Evolutionary conservation across 257 asterid species (phyloP).

Genomic region (Henckelia pumila): DNA sequence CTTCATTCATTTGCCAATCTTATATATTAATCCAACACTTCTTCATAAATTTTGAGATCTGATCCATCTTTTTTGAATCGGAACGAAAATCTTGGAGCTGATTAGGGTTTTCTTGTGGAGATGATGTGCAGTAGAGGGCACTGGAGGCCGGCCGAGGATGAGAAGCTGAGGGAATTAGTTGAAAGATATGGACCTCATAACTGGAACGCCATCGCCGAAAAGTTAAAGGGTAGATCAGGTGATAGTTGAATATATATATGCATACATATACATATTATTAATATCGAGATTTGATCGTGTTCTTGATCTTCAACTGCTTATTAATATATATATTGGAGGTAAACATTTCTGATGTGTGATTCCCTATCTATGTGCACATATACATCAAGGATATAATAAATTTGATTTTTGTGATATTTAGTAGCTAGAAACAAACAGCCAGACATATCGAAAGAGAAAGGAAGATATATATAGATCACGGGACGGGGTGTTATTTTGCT

Average conservation of each 20-base stretch:
- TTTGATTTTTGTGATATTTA: too few relatives aligned
- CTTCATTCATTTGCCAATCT: constrained; percentile 14
- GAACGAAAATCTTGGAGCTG: constrained; percentile 18
- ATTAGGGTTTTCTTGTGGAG: constrained; percentile 18
- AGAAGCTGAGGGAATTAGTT: constrained; percentile 69
- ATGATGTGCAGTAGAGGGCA: constrained; percentile 83
- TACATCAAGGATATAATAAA: too few relatives aligned
- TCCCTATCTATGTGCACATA: too few relatives aligned
- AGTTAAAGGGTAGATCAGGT: constrained; percentile 94
- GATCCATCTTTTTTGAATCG: not conserved
- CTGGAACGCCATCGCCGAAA: constrained; percentile 91
- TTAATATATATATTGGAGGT: too few relatives aligned
- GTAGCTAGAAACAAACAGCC: not conserved
- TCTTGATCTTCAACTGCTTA: not conserved
- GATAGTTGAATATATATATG: not conserved
- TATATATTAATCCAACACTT: too few relatives aligned
- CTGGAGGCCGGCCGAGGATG: constrained; percentile 96
- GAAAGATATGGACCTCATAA: constrained; percentile 91
- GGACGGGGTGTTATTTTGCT: too few relatives aligned
- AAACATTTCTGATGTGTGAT: too few relatives aligned
- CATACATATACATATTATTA: not conserved
- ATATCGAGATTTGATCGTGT: too few relatives aligned
- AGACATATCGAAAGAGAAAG: not conserved
- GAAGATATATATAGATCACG: not conserved
- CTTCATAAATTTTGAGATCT: too few relatives aligned